Base-by-base conservation (phyloP, 208 protist genomes). In the Acanthamoeba castellanii region DNA sequence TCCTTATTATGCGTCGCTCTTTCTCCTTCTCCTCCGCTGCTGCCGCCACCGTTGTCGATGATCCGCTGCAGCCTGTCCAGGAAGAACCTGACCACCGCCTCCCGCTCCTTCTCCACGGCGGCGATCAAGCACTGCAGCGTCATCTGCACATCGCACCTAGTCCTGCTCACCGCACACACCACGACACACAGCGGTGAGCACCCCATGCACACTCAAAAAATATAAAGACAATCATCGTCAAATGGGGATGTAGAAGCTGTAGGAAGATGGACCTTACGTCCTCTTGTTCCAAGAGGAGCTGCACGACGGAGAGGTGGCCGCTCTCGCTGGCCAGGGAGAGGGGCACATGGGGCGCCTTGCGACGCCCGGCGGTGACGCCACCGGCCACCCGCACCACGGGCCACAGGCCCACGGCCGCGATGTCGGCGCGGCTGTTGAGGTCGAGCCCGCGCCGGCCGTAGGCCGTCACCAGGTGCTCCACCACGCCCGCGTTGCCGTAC, bases 71-170 rank as follows among this genome's bases (percentile, higher is more conserved):
- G 72, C 42, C 30, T 50, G 72, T 81, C 72, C 34, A 81, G 72
- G 30, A 81, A 81, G 72, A 47, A 81, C 34, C 32, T 20, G 25
- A 81, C 72, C 34, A 47, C 42, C 18, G 72, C 72, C 32, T 81
- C 72, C 72, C 42, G n/a, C 42, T 81, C 32, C 72, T 81, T 81
- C 72, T 81, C 72, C 34, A 47, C 72, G 18, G 72, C 72, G 22
- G 72, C 72, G 72, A 81, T 47, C 72, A 81, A 47, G 72, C 72
- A 81, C 34, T 81, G 42, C 72, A 81, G 14, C 30, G 72, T 47
- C 42, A 50, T n/a, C 34, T 34, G n/a, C 72, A 50, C 27, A 30
- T 81, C 42, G 72, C 30, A 81, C 11, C 72, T 81, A 81, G 27
- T 81, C 42, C 72, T 81, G 68, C 25, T 42, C 30, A 74, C 14